Percentiles rank a stretch among this genome's conserved stretches.
Evolutionary conservation across 805 yeast genomes (phyloP).

Genomic region (Monosporozyma aquatica): DNA sequence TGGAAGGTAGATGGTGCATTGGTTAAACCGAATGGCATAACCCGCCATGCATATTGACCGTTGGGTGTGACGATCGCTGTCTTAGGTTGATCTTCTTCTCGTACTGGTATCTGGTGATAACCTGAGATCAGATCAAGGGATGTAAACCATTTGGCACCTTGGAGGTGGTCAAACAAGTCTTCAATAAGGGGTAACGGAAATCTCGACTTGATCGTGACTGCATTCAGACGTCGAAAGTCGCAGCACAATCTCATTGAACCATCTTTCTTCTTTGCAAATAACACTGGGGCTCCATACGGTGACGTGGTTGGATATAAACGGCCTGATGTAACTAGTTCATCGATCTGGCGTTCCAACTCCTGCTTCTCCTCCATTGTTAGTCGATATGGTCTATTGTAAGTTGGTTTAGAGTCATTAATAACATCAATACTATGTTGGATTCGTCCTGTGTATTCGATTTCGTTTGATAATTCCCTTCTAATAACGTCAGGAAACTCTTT

Average conservation of each 20-base stretch:
- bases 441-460: no score
- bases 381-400: background rate
- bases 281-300: no score
- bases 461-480: no score
- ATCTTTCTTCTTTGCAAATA: background rate
- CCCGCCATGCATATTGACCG: constrained; percentile 1
- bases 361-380: background rate
- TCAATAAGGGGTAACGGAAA: constrained; percentile 5
- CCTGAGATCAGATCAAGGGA: constrained; percentile 8
- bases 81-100: constrained; percentile 3
- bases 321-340: background rate
- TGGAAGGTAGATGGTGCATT: constrained; percentile 4
- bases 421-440: no score
- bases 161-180: background rate
- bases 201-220: constrained; percentile 2
- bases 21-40: constrained; percentile 7
- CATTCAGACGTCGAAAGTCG: constrained; percentile 6
- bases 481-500: no score
- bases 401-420: no score
- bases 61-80: constrained; percentile 1
- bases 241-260: constrained; percentile 4
- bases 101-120: constrained; percentile 13
- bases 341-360: background rate
- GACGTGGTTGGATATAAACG: background rate
- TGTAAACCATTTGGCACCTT: constrained; percentile 1